A percentile compares a stretch with the other conserved stretches of the same genome.
Evolutionary conservation across 768 basidiomycete species (phyloP).

Genomic region (Botryobasidium botryosum): DNA sequence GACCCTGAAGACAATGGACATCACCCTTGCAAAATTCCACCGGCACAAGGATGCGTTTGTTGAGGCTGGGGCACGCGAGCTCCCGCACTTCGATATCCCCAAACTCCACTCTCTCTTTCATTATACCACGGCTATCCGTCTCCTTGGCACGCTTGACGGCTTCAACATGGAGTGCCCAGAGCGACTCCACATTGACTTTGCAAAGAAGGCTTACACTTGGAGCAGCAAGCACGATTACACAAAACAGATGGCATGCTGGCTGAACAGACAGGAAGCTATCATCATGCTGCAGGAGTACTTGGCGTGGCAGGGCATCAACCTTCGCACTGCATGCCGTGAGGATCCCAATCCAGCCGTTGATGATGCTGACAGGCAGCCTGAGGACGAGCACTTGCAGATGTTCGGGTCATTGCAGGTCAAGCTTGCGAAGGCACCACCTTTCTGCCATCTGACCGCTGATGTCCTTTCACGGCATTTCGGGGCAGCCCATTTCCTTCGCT

Average conservation of each 20-base stretch:
- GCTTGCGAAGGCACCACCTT: too few relatives aligned
- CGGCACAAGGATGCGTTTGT: neutral
- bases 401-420: too few relatives aligned
- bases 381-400: too few relatives aligned
- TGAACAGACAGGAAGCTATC: constrained; percentile 1
- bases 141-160: constrained; percentile 21
- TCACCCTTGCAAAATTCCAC: neutral
- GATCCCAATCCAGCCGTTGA: too few relatives aligned
- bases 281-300: neutral
- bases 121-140: constrained; percentile 16
- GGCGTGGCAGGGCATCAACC: neutral
- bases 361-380: too few relatives aligned
- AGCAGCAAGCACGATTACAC: constrained; percentile 19
- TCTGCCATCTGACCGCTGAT: neutral
- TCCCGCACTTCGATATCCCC: constrained; percentile 22
- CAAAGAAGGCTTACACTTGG: constrained; percentile 19
- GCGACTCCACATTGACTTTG: too few relatives aligned
- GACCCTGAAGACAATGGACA: neutral
- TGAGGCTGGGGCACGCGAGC: neutral
- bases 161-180: constrained; percentile 24
- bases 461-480: neutral
- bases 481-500: neutral
- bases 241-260: constrained; percentile 2
- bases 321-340: too few relatives aligned
- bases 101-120: constrained; percentile 22